Percentiles rank a stretch among this genome's conserved stretches.
phyloP scores from a whole-genome alignment of 345 rosid species.

The Chamaenerion angustifolium region DNA sequence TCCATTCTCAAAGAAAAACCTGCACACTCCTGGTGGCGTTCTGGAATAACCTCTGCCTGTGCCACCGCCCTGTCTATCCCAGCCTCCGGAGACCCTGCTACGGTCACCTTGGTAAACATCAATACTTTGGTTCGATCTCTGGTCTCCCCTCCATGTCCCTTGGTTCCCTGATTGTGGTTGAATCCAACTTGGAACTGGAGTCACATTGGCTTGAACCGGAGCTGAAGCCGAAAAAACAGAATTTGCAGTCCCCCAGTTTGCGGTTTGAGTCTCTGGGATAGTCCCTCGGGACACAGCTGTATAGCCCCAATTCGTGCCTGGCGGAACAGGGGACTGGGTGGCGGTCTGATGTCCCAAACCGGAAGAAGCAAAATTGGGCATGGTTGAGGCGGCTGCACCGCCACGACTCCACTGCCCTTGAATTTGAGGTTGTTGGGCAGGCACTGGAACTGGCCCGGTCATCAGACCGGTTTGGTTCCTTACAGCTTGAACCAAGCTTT shows the following conservation, averaged over 20 bases:
- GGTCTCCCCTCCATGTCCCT: slow-evolving; percentile 29
- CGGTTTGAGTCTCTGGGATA: slow-evolving; percentile 7
- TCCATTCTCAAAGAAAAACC: slow-evolving; percentile 7
- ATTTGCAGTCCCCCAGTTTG: no score
- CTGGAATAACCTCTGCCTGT: slow-evolving; percentile 6
- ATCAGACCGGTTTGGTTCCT: slow-evolving; percentile 27
- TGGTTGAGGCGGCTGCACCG: slow-evolving; percentile 26
- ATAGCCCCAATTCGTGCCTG: slow-evolving; percentile 35
- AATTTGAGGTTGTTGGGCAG: slow-evolving; percentile 18
- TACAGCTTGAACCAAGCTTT: slow-evolving; percentile 32
- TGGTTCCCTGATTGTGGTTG: background rate
- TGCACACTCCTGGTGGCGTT: slow-evolving; percentile 5
- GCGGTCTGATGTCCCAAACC: slow-evolving; percentile 25
- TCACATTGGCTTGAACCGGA: no score
- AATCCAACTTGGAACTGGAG: no score
- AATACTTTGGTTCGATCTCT: no score
- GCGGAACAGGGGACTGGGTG: slow-evolving; percentile 21
- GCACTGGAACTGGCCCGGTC: slow-evolving; percentile 20
- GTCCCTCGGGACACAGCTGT: slow-evolving; percentile 23
- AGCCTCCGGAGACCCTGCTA: no score
- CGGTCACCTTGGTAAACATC: no score
- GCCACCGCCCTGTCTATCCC: slow-evolving; percentile 16
- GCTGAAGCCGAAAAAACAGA: no score
- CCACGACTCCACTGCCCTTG: slow-evolving; percentile 18
- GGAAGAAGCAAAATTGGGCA: slow-evolving; percentile 25